Conservation (phyloP, 2,329 filamentous ascomycete genomes). For the Diaporthe aspalathi region DNA sequence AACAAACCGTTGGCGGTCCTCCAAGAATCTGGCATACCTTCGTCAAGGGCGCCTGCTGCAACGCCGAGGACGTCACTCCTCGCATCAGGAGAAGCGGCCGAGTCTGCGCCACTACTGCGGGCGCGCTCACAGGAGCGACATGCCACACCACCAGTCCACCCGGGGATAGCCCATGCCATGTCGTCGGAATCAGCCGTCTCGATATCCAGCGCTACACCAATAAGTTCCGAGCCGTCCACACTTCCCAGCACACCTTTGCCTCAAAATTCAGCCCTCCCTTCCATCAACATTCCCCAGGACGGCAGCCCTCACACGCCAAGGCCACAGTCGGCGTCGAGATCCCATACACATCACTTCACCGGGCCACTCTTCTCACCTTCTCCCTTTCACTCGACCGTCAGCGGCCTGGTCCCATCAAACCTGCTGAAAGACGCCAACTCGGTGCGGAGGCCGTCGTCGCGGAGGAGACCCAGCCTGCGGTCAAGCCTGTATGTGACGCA, state of each 20-base stretch:
- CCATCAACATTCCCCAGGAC: constrained; percentile 25
- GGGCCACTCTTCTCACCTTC: constrained; percentile 69
- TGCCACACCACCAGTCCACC: constrained; percentile 46
- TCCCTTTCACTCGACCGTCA: constrained; percentile 69
- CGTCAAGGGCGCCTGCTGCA: constrained; percentile 47
- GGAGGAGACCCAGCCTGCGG: constrained; percentile 61
- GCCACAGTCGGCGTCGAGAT: constrained; percentile 47
- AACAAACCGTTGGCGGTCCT: constrained; percentile 52
- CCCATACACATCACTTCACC: constrained; percentile 54
- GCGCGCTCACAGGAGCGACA: constrained; percentile 57
- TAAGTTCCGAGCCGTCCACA: constrained; percentile 47
- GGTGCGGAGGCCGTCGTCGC: constrained; percentile 54
- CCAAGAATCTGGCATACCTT: constrained; percentile 51
- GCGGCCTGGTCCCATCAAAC: constrained; percentile 67
- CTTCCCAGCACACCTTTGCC: constrained; percentile 43
- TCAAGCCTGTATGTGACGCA: constrained; percentile 67
- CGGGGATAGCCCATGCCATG: constrained; percentile 49
- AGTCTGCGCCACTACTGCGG: constrained; percentile 54
- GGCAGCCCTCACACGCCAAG: constrained; percentile 46
- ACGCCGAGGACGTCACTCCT: constrained; percentile 47
- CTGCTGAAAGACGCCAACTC: constrained; percentile 60
- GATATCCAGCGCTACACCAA: constrained; percentile 43
- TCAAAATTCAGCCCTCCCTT: constrained; percentile 1
- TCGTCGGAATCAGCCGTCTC: constrained; percentile 52
- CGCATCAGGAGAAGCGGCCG: constrained; percentile 45